A percentile compares a stretch with the other conserved stretches of the same genome.
Conservation (phyloP, 306 rosid genomes). For the Quercus cerris region DNA sequence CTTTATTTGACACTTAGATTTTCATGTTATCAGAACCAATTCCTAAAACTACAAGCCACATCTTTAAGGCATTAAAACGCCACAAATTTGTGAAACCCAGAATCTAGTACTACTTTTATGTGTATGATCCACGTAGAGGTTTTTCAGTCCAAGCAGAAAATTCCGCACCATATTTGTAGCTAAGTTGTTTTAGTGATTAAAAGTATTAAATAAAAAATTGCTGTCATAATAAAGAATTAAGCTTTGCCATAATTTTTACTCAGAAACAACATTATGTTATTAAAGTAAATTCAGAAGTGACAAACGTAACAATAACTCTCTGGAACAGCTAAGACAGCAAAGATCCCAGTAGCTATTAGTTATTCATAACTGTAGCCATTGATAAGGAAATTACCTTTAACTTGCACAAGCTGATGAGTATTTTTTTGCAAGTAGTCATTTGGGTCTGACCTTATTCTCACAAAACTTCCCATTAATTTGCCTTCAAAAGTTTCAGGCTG, state of each 20-base stretch:
- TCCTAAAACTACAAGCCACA: too few relatives aligned
- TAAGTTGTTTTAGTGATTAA: neutral
- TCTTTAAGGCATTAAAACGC: neutral
- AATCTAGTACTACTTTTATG: neutral
- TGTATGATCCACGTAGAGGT: neutral
- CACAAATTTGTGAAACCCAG: neutral
- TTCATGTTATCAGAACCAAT: too few relatives aligned
- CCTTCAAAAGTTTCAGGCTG: constrained; percentile 44
- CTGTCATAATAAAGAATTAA: too few relatives aligned
- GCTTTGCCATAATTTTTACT: neutral
- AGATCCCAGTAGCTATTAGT: neutral
- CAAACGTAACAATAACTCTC: neutral
- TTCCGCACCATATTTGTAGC: neutral
- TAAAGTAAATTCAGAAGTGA: neutral
- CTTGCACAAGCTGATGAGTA: constrained; percentile 58
- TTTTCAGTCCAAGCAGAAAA: too few relatives aligned
- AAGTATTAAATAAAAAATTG: too few relatives aligned
- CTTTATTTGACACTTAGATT: too few relatives aligned
- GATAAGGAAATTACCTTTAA: constrained; percentile 49
- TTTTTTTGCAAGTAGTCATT: constrained; percentile 65
- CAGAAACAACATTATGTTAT: neutral
- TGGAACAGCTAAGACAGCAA: too few relatives aligned
- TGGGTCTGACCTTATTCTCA: constrained; percentile 63
- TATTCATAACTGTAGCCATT: neutral
- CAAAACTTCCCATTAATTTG: constrained; percentile 69